Base-by-base conservation (phyloP, 2,329 filamentous ascomycete species). In the Aureobasidium leucospermi region DNA sequence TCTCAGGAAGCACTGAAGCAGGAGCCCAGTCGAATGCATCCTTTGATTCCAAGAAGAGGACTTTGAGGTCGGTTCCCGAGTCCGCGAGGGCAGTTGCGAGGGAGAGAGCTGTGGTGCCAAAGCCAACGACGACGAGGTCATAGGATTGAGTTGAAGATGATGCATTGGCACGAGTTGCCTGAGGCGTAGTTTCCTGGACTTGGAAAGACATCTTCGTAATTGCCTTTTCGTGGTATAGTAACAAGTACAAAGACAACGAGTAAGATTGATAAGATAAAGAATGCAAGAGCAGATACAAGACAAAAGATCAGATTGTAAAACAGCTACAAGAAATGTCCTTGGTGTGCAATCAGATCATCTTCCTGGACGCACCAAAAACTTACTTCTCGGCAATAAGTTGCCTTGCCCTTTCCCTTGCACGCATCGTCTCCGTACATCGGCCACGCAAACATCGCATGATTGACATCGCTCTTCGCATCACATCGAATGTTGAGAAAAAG, bases 111-210 rank as follows among this genome's bases (percentile, higher is more conserved):
- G 64, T 64, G 28, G 60, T 65, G 6, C 65, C 65, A 38, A 65
- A 67, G n/a, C 66, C 66, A 23, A 67, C 61, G 46, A 64, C 62
- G 16, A 68, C 65, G 31, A 66, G 58, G 42, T 68, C 65, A 10
- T 56, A 56, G 19, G 29, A 36, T 5, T 56, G 52, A 6, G 7
- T 29, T 16, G 52, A 29, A 6, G 41, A 23, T 4, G 52, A 46
- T 9, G 52, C 39, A 46, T 36, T 36, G 52, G 11, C 2, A 10
- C 11, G 16, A 3, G 19, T 6, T 6, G 31, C 41, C 16, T 38
- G 31, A 7, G 41, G 10, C 3, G 31, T 41, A 6, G 52, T 46
- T 11, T 56, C 52, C 15, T 46, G 41, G 15, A 56, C 52, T 46
- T 56, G 52, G 4, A 56, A 38, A 28, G 52, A 56, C 52, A 56